These are phyloP conservation scores for Tricholoma terreum DNA, from an alignment of 768 basidiomycete species.

Conservation along the genomic window DNA sequence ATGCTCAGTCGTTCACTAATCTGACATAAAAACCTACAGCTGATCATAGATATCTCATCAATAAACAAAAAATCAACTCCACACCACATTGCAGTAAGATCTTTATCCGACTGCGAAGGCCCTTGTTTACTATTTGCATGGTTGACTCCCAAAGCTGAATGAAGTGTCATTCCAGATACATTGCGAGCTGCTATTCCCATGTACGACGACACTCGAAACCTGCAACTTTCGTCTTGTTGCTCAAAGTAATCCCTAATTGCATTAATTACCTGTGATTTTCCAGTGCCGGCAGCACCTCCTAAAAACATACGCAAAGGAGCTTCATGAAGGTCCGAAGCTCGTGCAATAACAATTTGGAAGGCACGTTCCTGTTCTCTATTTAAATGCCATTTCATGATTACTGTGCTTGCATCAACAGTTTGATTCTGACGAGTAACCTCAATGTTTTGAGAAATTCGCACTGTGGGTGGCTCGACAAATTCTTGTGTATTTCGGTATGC, in stretches of 20 bases:
- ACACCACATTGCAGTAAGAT: constrained; percentile 21
- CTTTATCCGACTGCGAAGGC: background rate
- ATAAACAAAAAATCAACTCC: background rate
- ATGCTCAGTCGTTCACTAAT: background rate
- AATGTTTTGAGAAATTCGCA: background rate
- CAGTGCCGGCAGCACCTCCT: constrained; percentile 38
- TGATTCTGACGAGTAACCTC: background rate
- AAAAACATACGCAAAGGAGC: background rate
- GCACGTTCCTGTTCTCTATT: background rate
- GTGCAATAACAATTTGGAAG: background rate
- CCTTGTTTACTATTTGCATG: background rate
- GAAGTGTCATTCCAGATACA: background rate
- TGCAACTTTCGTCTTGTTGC: background rate
- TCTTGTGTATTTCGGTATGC: background rate
- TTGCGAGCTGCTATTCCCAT: background rate
- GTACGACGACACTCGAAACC: background rate
- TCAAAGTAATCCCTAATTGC: background rate
- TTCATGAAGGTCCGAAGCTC: background rate
- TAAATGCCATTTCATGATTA: background rate
- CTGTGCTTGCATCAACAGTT: background rate
- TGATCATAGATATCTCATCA: background rate
- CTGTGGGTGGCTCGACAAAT: background rate
- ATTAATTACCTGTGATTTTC: constrained; percentile 24
- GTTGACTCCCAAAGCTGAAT: background rate
- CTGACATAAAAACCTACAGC: background rate